These are phyloP conservation scores for Ramaria rubella DNA, from an alignment of 768 basidiomycete species.

Conservation along the genomic window DNA sequence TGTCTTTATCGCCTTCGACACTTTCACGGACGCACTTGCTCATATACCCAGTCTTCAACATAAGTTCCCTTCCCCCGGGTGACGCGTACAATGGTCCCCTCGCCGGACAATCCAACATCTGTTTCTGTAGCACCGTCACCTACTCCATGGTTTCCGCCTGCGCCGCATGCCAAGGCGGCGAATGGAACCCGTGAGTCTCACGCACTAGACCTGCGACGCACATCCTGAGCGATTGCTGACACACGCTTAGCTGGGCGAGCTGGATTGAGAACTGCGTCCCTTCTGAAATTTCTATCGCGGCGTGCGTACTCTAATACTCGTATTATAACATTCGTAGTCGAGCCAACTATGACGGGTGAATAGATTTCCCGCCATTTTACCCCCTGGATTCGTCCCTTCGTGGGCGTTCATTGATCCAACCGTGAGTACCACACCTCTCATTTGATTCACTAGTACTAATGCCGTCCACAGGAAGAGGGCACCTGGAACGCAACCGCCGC, in stretches of 20 bases:
- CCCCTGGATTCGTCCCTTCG: background rate
- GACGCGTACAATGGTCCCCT: background rate
- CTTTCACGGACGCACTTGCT: background rate
- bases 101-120: background rate
- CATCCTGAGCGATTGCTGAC: background rate
- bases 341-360: background rate
- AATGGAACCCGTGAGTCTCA: background rate
- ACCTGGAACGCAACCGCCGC: background rate
- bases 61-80: background rate
- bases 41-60: background rate
- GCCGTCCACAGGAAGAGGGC: background rate
- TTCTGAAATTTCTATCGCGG: background rate
- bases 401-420: background rate
- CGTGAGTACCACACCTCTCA: background rate
- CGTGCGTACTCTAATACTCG: background rate
- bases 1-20: background rate
- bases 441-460: background rate
- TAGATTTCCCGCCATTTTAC: background rate
- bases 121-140: background rate
- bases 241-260: background rate
- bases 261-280: background rate
- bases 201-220: background rate
- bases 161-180: background rate
- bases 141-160: slow-evolving; percentile 1
- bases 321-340: background rate